phyloP scores from a whole-genome alignment of 2,329 filamentous ascomycete genomes.

The Hirsutella rhossiliensis region DNA sequence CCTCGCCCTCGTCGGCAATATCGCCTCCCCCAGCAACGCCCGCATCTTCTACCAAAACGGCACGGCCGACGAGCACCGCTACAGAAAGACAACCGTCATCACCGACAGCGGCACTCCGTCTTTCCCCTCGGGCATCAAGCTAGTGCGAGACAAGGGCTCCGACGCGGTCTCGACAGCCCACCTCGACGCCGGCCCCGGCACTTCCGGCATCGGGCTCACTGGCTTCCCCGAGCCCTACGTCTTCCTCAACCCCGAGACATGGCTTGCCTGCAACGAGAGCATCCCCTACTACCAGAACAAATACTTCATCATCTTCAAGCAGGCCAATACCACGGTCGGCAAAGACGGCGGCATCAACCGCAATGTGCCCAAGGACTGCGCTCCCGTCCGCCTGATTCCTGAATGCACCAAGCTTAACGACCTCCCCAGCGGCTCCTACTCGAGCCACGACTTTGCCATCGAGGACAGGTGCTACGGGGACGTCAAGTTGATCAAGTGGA shows the following conservation, averaged over 20 bases:
- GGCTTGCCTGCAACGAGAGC: slow-evolving; percentile 26
- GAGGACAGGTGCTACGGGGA: slow-evolving; percentile 24
- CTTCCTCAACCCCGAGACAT: slow-evolving; percentile 20
- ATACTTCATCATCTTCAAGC: slow-evolving; percentile 23
- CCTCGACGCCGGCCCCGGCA: slow-evolving; percentile 19
- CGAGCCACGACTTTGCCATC: slow-evolving; percentile 25
- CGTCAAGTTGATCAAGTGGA: slow-evolving; percentile 25
- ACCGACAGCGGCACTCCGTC: slow-evolving; percentile 25
- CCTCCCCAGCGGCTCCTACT: slow-evolving; percentile 17
- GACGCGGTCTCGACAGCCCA: slow-evolving; percentile 13
- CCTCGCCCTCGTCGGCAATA: slow-evolving; percentile 23
- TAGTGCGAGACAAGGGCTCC: slow-evolving; percentile 13
- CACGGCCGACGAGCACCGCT: slow-evolving; percentile 20
- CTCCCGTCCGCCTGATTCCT: slow-evolving; percentile 25
- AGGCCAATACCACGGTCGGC: slow-evolving; percentile 13
- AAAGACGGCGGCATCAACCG: slow-evolving; percentile 7
- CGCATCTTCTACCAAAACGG: slow-evolving; percentile 36
- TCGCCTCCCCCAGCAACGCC: slow-evolving; percentile 11
- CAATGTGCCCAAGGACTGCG: slow-evolving; percentile 25
- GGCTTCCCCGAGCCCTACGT: slow-evolving; percentile 17
- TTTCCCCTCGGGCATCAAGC: slow-evolving; percentile 22
- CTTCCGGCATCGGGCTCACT: slow-evolving; percentile 17
- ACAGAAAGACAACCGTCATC: slow-evolving; percentile 17
- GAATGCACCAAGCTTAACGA: slow-evolving; percentile 25
- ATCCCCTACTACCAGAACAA: slow-evolving; percentile 24